Evolutionary conservation across 2,329 filamentous ascomycete genomes (phyloP).

Genomic region (Mycogone perniciosa): DNA sequence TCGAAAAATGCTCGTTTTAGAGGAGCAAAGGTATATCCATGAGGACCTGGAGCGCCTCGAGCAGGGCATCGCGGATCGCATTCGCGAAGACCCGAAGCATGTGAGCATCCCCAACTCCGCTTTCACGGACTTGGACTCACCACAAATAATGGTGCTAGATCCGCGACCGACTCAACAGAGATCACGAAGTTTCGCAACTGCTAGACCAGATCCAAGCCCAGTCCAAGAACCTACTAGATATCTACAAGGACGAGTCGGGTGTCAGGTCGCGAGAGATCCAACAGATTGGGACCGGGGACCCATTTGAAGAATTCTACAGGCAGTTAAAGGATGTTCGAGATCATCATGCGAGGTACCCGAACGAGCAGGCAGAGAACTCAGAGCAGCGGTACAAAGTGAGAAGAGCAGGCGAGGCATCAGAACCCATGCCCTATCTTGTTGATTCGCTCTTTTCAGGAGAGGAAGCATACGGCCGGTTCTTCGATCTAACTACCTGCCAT

Average conservation of each 20-base stretch:
- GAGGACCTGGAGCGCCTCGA: constrained; percentile 96
- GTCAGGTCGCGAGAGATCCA: constrained; percentile 73
- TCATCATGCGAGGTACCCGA: constrained; percentile 86
- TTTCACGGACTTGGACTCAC: constrained; percentile 12
- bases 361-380: constrained; percentile 90
- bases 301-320: constrained; percentile 86
- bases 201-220: constrained; percentile 83
- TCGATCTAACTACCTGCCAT: constrained; percentile 79
- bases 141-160: constrained; percentile 47
- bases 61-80: constrained; percentile 84
- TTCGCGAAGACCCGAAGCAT: constrained; percentile 81
- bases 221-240: constrained; percentile 69
- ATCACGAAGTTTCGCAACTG: constrained; percentile 86
- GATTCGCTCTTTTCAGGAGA: constrained; percentile 94
- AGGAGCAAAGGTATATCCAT: constrained; percentile 89
- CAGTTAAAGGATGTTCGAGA: constrained; percentile 75
- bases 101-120: constrained; percentile 43
- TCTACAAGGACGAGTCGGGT: constrained; percentile 76
- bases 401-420: constrained; percentile 57
- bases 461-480: constrained; percentile 85
- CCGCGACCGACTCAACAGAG: constrained; percentile 79
- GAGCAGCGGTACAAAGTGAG: constrained; percentile 81
- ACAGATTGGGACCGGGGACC: constrained; percentile 74
- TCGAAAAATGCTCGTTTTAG: constrained; percentile 68
- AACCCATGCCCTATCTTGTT: constrained; percentile 60